These are phyloP conservation scores for Corynespora cassiicola DNA, from an alignment of 2,329 filamentous ascomycete genomes.

Conservation along the genomic window DNA sequence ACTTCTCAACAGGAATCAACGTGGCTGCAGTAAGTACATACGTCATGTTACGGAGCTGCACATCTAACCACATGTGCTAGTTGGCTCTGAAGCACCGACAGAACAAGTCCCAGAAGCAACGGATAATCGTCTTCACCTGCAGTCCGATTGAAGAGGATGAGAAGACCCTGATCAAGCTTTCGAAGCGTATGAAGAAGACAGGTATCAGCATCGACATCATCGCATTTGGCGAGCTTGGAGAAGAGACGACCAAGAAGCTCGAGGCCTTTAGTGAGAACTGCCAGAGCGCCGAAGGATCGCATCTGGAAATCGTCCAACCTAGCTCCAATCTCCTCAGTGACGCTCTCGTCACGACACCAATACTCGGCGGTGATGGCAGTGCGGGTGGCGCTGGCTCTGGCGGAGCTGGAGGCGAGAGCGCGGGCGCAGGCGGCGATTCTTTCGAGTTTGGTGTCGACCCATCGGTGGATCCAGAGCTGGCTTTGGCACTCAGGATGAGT, in stretches of 20 bases:
- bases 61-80: slow-evolving; percentile 59
- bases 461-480: slow-evolving; percentile 88
- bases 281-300: slow-evolving; percentile 86
- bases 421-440: slow-evolving; percentile 62
- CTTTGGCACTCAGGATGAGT: slow-evolving; percentile 93
- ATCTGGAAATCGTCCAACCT: slow-evolving; percentile 88
- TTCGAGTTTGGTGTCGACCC: slow-evolving; percentile 93
- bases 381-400: slow-evolving; percentile 62
- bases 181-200: slow-evolving; percentile 99
- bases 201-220: slow-evolving; percentile 94
- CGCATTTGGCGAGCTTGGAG: slow-evolving; percentile 90
- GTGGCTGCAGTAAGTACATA: slow-evolving; percentile 81
- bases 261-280: slow-evolving; percentile 92
- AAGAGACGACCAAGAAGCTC: slow-evolving; percentile 87
- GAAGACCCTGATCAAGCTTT: slow-evolving; percentile 84
- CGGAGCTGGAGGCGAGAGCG: slow-evolving; percentile 59
- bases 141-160: slow-evolving; percentile 89
- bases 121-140: slow-evolving; percentile 97
- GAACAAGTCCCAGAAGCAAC: slow-evolving; percentile 95
- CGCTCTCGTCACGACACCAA: slow-evolving; percentile 86
- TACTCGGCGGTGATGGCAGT: slow-evolving; percentile 81
- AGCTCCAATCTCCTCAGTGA: slow-evolving; percentile 93
- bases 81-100: slow-evolving; percentile 96
- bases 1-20: slow-evolving; percentile 93
- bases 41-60: slow-evolving; percentile 84